A percentile compares a stretch with the other conserved stretches of the same genome.
Conservation (phyloP, 2,329 filamentous ascomycete genomes). For the Rhexocercosporidium sp. region DNA sequence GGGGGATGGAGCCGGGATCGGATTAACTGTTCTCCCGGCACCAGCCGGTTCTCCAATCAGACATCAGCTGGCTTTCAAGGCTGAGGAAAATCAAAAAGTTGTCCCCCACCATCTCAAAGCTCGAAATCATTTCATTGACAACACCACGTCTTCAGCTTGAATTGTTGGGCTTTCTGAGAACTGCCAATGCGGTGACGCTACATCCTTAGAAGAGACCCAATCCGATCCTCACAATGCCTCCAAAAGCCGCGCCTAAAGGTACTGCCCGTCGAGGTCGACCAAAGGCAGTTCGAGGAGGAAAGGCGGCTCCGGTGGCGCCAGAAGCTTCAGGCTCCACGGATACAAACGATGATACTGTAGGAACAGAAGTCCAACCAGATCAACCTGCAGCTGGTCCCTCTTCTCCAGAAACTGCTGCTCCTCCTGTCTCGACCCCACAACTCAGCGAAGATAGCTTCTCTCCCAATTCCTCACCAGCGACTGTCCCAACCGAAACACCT, state of each 20-base stretch:
- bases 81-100: constrained; percentile 19
- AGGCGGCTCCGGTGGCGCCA: constrained; percentile 23
- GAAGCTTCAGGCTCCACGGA: background rate
- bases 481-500: constrained; percentile 39
- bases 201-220: background rate
- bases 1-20: background rate
- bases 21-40: background rate
- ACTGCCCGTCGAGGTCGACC: constrained; percentile 33
- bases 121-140: background rate
- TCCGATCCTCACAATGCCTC: constrained; percentile 32
- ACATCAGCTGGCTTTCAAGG: background rate
- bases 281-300: constrained; percentile 27
- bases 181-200: constrained; percentile 24
- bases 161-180: no score
- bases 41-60: background rate
- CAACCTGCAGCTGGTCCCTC: constrained; percentile 18
- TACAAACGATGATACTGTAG: background rate
- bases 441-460: constrained; percentile 29
- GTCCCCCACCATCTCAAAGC: constrained; percentile 17
- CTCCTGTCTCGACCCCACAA: constrained; percentile 22
- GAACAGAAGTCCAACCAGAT: background rate
- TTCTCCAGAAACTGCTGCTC: background rate
- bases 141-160: background rate
- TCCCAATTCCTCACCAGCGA: constrained; percentile 39
- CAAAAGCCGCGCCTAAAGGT: constrained; percentile 32